Percentiles rank a stretch among this genome's conserved stretches.
phyloP scores from a whole-genome alignment of 257 asterid genomes.

The Verbena officinalis region DNA sequence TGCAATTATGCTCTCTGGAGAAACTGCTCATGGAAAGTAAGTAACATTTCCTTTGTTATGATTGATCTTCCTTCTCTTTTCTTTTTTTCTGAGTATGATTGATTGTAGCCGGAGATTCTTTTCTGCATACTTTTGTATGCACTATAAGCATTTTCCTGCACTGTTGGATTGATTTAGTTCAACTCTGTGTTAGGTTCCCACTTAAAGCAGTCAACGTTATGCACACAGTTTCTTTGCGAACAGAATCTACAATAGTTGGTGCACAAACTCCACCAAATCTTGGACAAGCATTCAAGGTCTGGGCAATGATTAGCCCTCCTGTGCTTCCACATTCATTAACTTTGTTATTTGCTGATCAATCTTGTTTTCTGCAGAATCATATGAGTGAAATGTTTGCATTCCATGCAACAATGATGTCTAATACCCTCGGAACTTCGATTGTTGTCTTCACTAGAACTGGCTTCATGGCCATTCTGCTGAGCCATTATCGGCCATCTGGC shows the following conservation, averaged over 20 bases:
- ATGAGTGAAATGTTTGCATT: conserved; percentile 99
- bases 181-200: conserved; percentile 58
- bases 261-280: conserved; percentile 75
- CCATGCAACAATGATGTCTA: conserved; percentile 98
- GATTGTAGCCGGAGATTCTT: too few species aligned
- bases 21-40: conserved; percentile 99
- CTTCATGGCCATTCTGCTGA: conserved; percentile 90
- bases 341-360: conserved; percentile 16
- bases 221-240: conserved; percentile 92
- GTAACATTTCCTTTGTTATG: conserved; percentile 27
- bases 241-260: conserved; percentile 83
- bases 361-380: conserved; percentile 70
- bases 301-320: conserved; percentile 2
- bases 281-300: conserved; percentile 91
- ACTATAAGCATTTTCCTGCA: conserved; percentile 1
- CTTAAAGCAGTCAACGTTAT: conserved; percentile 94
- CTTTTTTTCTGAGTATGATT: neutral
- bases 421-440: conserved; percentile 89
- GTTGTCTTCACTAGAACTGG: conserved; percentile 96
- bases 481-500: conserved; percentile 97
- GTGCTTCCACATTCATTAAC: conserved; percentile 12
- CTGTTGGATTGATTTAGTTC: conserved; percentile 14
- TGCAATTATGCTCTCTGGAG: conserved; percentile 99
- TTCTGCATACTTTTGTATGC: neutral
- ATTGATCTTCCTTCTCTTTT: conserved; percentile 5